A percentile compares a stretch with the other conserved stretches of the same genome.
These are phyloP conservation scores for Exophiala phaeomuriformis DNA, from an alignment of 2,329 filamentous ascomycete genomes.

Conservation along the genomic window DNA sequence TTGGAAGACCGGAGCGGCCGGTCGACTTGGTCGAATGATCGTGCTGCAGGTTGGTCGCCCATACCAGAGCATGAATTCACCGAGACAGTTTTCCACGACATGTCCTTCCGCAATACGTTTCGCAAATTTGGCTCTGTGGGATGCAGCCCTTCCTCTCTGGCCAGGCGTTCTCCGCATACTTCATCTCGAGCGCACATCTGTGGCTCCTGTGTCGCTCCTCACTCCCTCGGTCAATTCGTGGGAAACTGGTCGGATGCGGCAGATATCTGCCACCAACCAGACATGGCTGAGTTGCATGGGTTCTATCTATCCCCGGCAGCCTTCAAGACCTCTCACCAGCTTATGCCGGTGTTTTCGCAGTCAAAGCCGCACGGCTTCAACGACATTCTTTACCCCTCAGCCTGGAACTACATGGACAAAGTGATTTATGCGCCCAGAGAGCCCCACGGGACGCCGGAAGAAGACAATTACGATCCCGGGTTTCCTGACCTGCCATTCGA, in stretches of 20 bases:
- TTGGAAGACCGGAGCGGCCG: conserved; percentile 11
- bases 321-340: conserved; percentile 54
- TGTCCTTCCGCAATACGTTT: conserved; percentile 37
- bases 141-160: conserved; percentile 57
- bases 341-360: conserved; percentile 69
- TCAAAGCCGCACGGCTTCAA: conserved; percentile 65
- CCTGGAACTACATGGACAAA: conserved; percentile 57
- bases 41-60: conserved; percentile 35
- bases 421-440: conserved; percentile 46
- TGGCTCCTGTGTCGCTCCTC: conserved; percentile 53
- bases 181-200: conserved; percentile 63
- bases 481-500: conserved; percentile 50
- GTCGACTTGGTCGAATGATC: conserved; percentile 34
- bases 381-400: conserved; percentile 66
- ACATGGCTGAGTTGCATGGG: conserved; percentile 65
- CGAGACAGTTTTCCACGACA: conserved; percentile 36
- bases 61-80: conserved; percentile 32
- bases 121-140: conserved; percentile 42
- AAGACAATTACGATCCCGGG: conserved; percentile 18
- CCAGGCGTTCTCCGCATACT: conserved; percentile 47
- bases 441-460: conserved; percentile 32
- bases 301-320: conserved; percentile 61
- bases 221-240: conserved; percentile 62
- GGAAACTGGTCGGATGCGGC: conserved; percentile 58
- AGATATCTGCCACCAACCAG: conserved; percentile 69